These are phyloP conservation scores for Ganoderma lingzhi DNA, from an alignment of 1,284 basidiomycete genomes.

Conservation along the genomic window DNA sequence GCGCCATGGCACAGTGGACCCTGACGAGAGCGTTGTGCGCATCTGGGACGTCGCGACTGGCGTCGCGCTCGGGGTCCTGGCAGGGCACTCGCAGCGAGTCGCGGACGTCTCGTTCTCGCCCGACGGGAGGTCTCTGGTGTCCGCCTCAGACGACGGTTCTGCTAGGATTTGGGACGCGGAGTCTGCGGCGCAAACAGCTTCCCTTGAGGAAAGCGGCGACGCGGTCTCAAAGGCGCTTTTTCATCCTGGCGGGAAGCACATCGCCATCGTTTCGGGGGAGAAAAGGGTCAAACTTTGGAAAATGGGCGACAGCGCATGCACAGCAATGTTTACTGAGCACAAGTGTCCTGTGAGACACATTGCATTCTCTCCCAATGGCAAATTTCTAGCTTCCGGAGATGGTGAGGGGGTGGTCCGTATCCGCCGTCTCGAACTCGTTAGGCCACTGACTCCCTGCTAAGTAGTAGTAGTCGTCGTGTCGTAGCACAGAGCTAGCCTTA, in stretches of 20 bases:
- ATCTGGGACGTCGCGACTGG: not conserved
- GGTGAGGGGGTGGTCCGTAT: not conserved
- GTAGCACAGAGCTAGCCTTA: too few species aligned
- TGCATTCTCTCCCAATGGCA: conserved; percentile 1
- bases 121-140: not conserved
- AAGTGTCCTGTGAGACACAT: not conserved
- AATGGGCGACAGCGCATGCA: not conserved
- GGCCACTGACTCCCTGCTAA: too few species aligned
- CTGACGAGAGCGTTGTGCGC: not conserved
- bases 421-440: too few species aligned
- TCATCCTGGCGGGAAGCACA: not conserved
- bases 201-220: not conserved
- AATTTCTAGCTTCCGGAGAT: not conserved
- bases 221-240: not conserved
- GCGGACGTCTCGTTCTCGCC: not conserved
- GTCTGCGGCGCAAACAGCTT: not conserved
- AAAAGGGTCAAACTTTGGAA: not conserved
- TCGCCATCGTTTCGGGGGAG: not conserved
- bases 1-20: too few species aligned
- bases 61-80: not conserved
- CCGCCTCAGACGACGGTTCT: not conserved
- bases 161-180: not conserved
- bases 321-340: not conserved
- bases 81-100: not conserved
- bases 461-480: too few species aligned